phyloP scores from a whole-genome alignment of 352 stramenopile genomes.

The Saprolegnia diclina region DNA sequence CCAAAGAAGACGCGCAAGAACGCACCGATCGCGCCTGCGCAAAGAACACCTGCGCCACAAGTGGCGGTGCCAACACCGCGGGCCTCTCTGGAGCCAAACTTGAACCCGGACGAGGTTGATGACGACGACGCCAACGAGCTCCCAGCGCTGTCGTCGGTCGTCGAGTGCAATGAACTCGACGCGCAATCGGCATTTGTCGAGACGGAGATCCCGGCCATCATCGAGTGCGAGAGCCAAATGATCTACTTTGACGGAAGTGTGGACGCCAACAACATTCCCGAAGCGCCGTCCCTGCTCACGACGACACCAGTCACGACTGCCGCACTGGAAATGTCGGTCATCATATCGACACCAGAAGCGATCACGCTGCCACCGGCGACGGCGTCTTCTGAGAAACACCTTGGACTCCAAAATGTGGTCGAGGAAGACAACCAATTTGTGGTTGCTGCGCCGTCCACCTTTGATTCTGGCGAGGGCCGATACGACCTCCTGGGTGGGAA shows the following conservation, averaged over 20 bases:
- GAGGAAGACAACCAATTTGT: background rate
- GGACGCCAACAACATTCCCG: background rate
- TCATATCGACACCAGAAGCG: background rate
- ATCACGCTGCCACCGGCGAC: background rate
- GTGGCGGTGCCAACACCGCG: too few species aligned
- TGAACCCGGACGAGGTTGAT: too few species aligned
- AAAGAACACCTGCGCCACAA: too few species aligned
- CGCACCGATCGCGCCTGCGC: background rate
- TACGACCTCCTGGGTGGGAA: background rate
- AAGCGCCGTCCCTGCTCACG: background rate
- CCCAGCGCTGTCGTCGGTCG: too few species aligned
- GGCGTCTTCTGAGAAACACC: background rate
- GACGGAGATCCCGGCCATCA: background rate
- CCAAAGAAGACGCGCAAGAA: background rate
- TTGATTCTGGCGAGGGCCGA: background rate
- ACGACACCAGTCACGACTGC: background rate
- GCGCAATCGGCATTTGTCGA: slow-evolving; percentile 6
- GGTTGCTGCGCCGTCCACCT: background rate
- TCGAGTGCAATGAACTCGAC: background rate
- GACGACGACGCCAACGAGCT: too few species aligned
- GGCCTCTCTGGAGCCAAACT: background rate
- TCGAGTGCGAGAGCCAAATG: slow-evolving; percentile 25
- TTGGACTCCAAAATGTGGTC: background rate
- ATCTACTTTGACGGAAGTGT: slow-evolving; percentile 25
- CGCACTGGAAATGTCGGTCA: background rate